Base-by-base conservation (phyloP, 1,284 basidiomycete species). In the Rhodotorula sp. region DNA sequence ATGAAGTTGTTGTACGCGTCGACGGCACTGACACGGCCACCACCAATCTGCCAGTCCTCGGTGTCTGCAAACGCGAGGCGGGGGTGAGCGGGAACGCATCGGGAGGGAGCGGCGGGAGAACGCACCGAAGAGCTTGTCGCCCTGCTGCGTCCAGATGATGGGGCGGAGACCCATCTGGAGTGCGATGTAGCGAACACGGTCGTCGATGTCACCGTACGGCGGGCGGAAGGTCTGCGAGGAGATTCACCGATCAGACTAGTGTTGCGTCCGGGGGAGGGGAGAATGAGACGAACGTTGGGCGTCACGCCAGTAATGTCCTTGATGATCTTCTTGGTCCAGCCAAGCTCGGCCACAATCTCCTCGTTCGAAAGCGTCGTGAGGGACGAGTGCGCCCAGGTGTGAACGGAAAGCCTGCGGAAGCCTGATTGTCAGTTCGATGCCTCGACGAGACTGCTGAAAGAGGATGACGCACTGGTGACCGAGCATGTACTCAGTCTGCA, bases 281-380 rank as follows among this genome's bases (percentile, higher is more conserved):
- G 34, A 34, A 34, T 34, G 34, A 34, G 34, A 34, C 57, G 45
- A 46, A 63, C 45, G 27, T 54, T 67, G 41, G 53, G 49, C 4
- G 75, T 71, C 3, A 76, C 75, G 2, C 75, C 75, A 5, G 70
- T 78, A 25, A 76, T 66, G 46, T 74, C 75, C 45, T 69, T 62
- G 83, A 98, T 96, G 65, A 89, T 88, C 82, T 92, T 88, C 75
- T 89, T 90, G 69, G 92, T 91, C 90, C 92, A 97, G 59, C 91
- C 93, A 61, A 98, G 86, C 66, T 67, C 71, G 41, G 93, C 93
- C 27, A 97, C 92, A 71, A 97, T 88, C 84, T 97, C 85, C 79
- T 88, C 89, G 80, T 89, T 98, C 60, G 91, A 89, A 71, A 94
- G 85, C 50, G 88, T 87, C 19, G 95, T 98, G 52, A 76, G 42